These are phyloP conservation scores for Geosmithia morbida DNA, from an alignment of 2,329 filamentous ascomycete species.

Conservation along the genomic window DNA sequence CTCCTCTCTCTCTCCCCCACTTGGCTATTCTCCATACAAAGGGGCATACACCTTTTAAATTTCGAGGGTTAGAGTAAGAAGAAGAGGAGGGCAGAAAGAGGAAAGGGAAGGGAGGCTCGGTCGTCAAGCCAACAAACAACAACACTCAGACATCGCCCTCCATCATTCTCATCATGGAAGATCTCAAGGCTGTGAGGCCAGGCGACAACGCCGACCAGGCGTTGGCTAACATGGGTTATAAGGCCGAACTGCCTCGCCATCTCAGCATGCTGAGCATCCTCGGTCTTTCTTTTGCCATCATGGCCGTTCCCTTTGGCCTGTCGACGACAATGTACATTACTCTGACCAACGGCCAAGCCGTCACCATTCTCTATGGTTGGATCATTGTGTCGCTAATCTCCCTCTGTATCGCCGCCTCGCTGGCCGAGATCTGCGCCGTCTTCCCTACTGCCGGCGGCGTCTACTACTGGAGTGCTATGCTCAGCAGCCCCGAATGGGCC, in stretches of 20 bases:
- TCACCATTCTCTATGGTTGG: conserved; percentile 62
- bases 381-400: conserved; percentile 52
- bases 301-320: conserved; percentile 34
- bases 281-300: conserved; percentile 34
- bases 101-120: background rate
- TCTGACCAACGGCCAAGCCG: conserved; percentile 58
- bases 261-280: conserved; percentile 34
- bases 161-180: background rate
- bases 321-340: conserved; percentile 32
- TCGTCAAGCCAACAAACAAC: background rate
- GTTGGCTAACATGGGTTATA: conserved; percentile 33
- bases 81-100: background rate
- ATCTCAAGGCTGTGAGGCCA: background rate
- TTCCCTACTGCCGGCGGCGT: conserved; percentile 46
- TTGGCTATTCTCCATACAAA: background rate
- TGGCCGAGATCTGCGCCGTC: conserved; percentile 61
- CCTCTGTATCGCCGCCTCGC: conserved; percentile 52
- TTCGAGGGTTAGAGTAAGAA: background rate
- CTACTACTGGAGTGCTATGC: conserved; percentile 61
- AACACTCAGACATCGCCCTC: background rate
- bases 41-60: background rate
- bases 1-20: background rate
- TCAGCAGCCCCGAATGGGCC: conserved; percentile 46
- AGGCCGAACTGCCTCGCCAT: conserved; percentile 32
- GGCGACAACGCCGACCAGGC: conserved; percentile 20